Conservation (phyloP, 306 rosid genomes). For the Gastrolobium bilobum region DNA sequence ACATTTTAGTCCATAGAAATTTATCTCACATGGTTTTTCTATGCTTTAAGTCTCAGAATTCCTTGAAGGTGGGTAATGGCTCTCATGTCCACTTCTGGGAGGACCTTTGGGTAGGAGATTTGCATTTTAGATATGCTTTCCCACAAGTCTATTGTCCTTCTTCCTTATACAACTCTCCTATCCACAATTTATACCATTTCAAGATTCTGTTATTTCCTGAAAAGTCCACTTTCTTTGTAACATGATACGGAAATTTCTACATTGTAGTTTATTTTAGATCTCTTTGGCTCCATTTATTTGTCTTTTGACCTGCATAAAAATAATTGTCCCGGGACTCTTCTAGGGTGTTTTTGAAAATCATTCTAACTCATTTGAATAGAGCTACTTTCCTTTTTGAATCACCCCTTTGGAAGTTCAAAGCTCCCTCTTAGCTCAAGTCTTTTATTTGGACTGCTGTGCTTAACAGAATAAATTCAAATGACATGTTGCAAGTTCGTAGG, state of each 20-base stretch:
- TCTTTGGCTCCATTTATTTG: background rate
- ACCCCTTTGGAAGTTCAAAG: background rate
- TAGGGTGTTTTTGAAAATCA: background rate
- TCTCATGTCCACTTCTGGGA: conserved; percentile 1
- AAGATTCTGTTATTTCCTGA: background rate
- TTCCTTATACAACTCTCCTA: conserved; percentile 4
- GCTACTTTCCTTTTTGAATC: background rate
- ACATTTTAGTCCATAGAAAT: background rate
- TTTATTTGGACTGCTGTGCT: background rate
- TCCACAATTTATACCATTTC: conserved; percentile 1
- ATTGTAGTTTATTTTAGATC: background rate
- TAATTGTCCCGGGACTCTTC: background rate
- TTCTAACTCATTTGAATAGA: background rate
- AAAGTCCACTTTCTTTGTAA: background rate
- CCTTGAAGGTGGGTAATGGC: background rate
- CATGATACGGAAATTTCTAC: background rate
- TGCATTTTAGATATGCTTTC: conserved; percentile 18
- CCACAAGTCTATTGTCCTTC: background rate
- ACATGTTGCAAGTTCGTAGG: background rate
- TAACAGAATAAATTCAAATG: background rate
- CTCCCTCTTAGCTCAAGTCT: conserved; percentile 12
- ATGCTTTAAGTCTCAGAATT: background rate
- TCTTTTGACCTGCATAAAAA: background rate
- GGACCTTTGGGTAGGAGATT: background rate
- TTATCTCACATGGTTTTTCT: conserved; percentile 8